phyloP scores from a whole-genome alignment of 495 filamentous ascomycete species.

The Xylaria palmicola region DNA sequence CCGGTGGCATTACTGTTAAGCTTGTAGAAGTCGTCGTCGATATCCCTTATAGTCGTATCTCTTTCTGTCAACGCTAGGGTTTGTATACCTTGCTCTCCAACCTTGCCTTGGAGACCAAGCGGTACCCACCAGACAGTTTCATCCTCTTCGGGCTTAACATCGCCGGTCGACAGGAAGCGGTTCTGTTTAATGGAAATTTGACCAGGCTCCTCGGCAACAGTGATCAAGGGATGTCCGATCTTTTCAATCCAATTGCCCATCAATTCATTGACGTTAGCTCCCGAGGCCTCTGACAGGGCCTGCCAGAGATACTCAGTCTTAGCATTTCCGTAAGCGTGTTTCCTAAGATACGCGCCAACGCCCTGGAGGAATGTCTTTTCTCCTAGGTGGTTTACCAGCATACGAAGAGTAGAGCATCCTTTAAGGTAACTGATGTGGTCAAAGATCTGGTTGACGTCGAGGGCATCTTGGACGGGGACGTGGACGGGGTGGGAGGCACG shows the following conservation, averaged over 20 bases:
- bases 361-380: slow-evolving; percentile 83
- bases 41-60: slow-evolving; percentile 65
- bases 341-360: slow-evolving; percentile 83
- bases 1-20: slow-evolving; percentile 84
- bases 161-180: slow-evolving; percentile 86
- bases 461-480: slow-evolving; percentile 82
- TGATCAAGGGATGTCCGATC: slow-evolving; percentile 90
- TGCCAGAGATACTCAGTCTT: slow-evolving; percentile 91
- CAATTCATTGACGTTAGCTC: slow-evolving; percentile 78
- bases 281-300: slow-evolving; percentile 84
- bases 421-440: slow-evolving; percentile 95
- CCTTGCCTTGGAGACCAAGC: slow-evolving; percentile 67
- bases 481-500: slow-evolving; percentile 93
- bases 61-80: slow-evolving; percentile 69
- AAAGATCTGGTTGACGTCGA: slow-evolving; percentile 96
- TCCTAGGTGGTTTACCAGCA: slow-evolving; percentile 85
- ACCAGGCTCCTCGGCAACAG: slow-evolving; percentile 75
- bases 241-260: slow-evolving; percentile 94
- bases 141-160: slow-evolving; percentile 81
- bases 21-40: slow-evolving; percentile 86
- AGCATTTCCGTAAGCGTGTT: slow-evolving; percentile 88
- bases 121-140: slow-evolving; percentile 96
- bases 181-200: slow-evolving; percentile 80
- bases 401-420: slow-evolving; percentile 91
- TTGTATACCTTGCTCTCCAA: slow-evolving; percentile 47